Evolutionary conservation across 1,139 yeast species (phyloP).

Genomic region (Blastobotrys raffinosifermentans): DNA sequence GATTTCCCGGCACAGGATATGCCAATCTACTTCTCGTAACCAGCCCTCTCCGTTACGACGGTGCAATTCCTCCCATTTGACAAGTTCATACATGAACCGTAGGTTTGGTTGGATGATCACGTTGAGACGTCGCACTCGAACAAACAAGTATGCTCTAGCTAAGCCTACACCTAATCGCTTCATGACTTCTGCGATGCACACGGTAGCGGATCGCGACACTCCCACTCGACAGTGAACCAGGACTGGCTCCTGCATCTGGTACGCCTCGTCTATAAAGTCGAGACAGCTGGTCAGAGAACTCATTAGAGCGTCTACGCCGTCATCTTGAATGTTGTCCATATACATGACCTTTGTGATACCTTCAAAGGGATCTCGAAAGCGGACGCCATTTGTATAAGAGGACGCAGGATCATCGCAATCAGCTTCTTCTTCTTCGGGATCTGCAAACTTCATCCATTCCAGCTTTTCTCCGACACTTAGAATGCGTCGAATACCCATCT

Average conservation of each 20-base stretch:
- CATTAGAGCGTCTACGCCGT: constrained; percentile 45
- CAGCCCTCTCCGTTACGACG: constrained; percentile 32
- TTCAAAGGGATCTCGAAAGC: constrained; percentile 17
- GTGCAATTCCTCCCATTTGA: constrained; percentile 63
- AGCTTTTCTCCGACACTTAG: constrained; percentile 83
- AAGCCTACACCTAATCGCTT: constrained; percentile 57
- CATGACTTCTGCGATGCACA: constrained; percentile 89
- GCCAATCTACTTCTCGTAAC: constrained; percentile 82
- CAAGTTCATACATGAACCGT: constrained; percentile 76
- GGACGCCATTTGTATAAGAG: constrained; percentile 4
- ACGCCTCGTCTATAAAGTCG: constrained; percentile 40
- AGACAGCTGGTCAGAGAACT: constrained; percentile 38
- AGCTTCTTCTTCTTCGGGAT: constrained; percentile 11
- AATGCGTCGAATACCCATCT: constrained; percentile 65
- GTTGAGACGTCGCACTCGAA: constrained; percentile 76
- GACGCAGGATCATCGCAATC: constrained; percentile 6
- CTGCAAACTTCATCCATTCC: constrained; percentile 43
- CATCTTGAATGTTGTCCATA: constrained; percentile 43
- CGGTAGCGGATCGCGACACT: constrained; percentile 84
- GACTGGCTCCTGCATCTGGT: constrained; percentile 41
- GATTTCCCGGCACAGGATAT: constrained; percentile 79
- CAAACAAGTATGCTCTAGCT: constrained; percentile 70
- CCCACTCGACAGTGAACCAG: constrained; percentile 89
- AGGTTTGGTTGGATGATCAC: constrained; percentile 89
- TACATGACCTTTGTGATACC: constrained; percentile 35